Conservation (phyloP, 2,329 filamentous ascomycete species). For the Cadophora sp. region DNA sequence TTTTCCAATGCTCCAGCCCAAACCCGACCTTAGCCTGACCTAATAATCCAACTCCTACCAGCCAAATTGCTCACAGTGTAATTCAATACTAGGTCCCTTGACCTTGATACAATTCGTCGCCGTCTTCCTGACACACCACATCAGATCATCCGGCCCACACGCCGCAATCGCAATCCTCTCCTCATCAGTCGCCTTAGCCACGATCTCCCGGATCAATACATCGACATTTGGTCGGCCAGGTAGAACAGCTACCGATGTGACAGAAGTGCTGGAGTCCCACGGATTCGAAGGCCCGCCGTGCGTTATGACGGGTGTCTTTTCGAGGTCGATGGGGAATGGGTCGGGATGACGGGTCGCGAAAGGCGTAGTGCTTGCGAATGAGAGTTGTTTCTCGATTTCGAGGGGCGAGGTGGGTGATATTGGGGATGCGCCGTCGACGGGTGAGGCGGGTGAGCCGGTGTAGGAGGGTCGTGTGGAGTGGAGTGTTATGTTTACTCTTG, state of each 20-base stretch:
- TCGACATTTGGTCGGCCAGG: conserved; percentile 51
- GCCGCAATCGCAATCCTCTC: conserved; percentile 54
- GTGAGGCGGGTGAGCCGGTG: not conserved
- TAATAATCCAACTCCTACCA: conserved; percentile 29
- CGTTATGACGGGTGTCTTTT: conserved; percentile 18
- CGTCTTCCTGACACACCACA: conserved; percentile 52
- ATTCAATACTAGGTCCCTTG: conserved; percentile 55
- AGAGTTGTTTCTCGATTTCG: conserved; percentile 27
- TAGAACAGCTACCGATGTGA: conserved; percentile 24
- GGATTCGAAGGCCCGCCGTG: not conserved
- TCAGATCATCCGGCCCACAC: conserved; percentile 55
- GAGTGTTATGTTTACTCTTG: conserved; percentile 42
- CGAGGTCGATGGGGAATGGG: conserved; percentile 9
- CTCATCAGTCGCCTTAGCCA: conserved; percentile 44
- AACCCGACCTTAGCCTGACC: not conserved
- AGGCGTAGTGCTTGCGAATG: not conserved
- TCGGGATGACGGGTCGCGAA: not conserved
- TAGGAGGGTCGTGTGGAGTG: conserved; percentile 38
- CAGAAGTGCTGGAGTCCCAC: conserved; percentile 21
- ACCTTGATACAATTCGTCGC: conserved; percentile 52
- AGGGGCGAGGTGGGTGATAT: conserved; percentile 12
- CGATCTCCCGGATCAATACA: conserved; percentile 48
- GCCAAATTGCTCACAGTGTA: conserved; percentile 53
- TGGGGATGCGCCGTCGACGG: not conserved
- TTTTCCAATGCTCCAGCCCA: not conserved